phyloP scores from a whole-genome alignment of 495 filamentous ascomycete species.

The Podospora australis region DNA sequence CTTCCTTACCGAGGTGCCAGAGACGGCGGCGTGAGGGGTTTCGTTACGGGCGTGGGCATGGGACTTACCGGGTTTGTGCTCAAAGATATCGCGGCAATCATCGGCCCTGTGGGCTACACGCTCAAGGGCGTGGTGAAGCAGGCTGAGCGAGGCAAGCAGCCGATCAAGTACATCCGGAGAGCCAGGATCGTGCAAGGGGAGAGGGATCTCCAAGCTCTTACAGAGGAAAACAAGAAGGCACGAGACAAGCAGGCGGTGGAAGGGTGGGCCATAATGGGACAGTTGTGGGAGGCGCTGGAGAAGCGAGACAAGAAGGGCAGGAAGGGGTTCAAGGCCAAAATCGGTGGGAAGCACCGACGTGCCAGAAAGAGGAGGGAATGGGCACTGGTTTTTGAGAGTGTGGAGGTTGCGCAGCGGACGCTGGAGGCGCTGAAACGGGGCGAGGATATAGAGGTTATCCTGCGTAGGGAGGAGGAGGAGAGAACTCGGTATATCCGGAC shows the following conservation, averaged over 20 bases:
- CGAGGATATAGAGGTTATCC: constrained; percentile 23
- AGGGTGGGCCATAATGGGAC: constrained; percentile 40
- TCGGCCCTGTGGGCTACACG: constrained; percentile 58
- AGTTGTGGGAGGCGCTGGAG: constrained; percentile 35
- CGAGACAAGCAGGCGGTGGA: constrained; percentile 19
- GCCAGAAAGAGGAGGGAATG: constrained; percentile 24
- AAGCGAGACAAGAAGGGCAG: constrained; percentile 28
- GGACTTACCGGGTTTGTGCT: constrained; percentile 67
- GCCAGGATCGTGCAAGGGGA: constrained; percentile 45
- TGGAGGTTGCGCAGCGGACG: constrained; percentile 34
- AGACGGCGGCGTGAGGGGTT: constrained; percentile 50
- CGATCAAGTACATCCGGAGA: constrained; percentile 40
- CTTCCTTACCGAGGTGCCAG: constrained; percentile 60
- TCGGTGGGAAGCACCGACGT: constrained; percentile 7
- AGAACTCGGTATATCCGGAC: not conserved
- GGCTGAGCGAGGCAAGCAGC: constrained; percentile 39
- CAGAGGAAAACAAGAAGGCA: constrained; percentile 22
- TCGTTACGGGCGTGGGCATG: constrained; percentile 63
- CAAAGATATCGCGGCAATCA: constrained; percentile 58
- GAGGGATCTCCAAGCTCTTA: constrained; percentile 28
- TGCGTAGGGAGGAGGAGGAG: constrained; percentile 10
- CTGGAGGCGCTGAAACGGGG: constrained; percentile 33
- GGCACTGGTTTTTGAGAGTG: constrained; percentile 41
- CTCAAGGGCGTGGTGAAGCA: constrained; percentile 60
- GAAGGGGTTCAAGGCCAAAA: constrained; percentile 8